Evolutionary conservation across 805 yeast species (phyloP).

Genomic region (Candida khao-thaluensis): DNA sequence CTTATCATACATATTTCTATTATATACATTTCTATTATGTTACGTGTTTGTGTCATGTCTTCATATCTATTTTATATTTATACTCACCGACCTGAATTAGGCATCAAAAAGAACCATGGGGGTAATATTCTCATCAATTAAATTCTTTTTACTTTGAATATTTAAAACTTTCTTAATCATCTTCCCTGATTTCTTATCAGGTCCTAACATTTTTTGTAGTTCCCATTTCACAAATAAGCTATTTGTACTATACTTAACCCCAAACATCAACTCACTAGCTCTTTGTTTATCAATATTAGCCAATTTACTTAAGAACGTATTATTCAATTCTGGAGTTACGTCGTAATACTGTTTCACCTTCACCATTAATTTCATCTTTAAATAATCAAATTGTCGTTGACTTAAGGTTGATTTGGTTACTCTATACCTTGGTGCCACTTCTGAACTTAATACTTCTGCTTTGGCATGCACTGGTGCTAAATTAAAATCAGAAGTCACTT

Average conservation of each 20-base stretch:
- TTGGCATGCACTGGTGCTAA: constrained; percentile 19
- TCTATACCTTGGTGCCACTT: constrained; percentile 1
- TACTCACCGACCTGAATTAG: too few species aligned
- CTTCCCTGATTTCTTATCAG: constrained; percentile 17
- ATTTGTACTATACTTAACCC: constrained; percentile 24
- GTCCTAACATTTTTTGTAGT: constrained; percentile 27
- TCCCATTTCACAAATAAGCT: constrained; percentile 33
- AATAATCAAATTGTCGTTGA: constrained; percentile 6
- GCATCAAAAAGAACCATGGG: constrained; percentile 3
- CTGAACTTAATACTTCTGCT: constrained; percentile 17
- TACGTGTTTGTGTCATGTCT: too few species aligned
- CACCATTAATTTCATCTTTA: constrained; percentile 9
- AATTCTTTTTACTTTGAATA: background rate
- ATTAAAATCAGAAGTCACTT: constrained; percentile 12
- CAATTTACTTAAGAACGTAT: constrained; percentile 15
- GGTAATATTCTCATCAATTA: constrained; percentile 4
- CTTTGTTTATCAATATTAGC: constrained; percentile 12
- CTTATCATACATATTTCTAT: too few species aligned
- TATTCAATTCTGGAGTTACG: constrained; percentile 9
- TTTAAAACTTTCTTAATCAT: background rate
- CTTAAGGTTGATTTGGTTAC: background rate
- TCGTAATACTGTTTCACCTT: constrained; percentile 8
- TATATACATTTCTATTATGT: too few species aligned
- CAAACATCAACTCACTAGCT: constrained; percentile 30
- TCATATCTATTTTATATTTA: too few species aligned